Base-by-base conservation (phyloP, 192 early-diverging fungal genomes). In the Dissophora ornata region DNA sequence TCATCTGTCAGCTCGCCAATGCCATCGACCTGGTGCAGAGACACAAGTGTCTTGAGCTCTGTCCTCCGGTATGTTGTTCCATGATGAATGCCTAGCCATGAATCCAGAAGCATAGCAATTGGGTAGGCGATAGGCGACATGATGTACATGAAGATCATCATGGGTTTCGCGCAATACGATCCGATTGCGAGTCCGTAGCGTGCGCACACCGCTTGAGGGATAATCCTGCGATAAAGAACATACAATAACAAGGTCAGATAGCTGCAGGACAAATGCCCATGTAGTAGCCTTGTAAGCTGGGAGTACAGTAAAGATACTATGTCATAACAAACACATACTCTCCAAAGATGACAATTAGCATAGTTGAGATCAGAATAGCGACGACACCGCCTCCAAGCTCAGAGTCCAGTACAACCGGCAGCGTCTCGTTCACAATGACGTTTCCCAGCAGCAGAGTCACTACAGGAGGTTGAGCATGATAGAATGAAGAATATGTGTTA, bases 381-480 rank as follows among this genome's bases (percentile, higher is more conserved):
- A 87, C 86, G 46, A 90, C 82, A 1, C 94, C 95, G 50, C 91
- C 91, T 21, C 90, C 90, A 29, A 90, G 82, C 1, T 94, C 84
- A 21, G 86, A 87, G 64, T 96, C 89, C 57, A 94, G 85, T 57
- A 96, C 83, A 60, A 96, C 93, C 8, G 95, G 95, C 58, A 96
- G 82, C 18, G 93, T 92, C 73, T 99, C 97, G 81, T 99, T 99
- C 38, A 98, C 88, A 36, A 99, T 83, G 4, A 96, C 96, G 81
- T 99, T 99, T 16, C 91, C 91, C 34, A 99, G 73, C n/a, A 99
- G 75, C 30, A 99, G 74, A 10, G 96, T 96, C 0, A 97, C 95
- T 26, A 62, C 18, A 45, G 6, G 44, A 45, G 4, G n/a, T 45
- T n/a, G 4, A 45, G n/a, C 9, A 11, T 40, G 26, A 34, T 66